phyloP scores from a whole-genome alignment of 345 rosid genomes.

The Brassica carinata region DNA sequence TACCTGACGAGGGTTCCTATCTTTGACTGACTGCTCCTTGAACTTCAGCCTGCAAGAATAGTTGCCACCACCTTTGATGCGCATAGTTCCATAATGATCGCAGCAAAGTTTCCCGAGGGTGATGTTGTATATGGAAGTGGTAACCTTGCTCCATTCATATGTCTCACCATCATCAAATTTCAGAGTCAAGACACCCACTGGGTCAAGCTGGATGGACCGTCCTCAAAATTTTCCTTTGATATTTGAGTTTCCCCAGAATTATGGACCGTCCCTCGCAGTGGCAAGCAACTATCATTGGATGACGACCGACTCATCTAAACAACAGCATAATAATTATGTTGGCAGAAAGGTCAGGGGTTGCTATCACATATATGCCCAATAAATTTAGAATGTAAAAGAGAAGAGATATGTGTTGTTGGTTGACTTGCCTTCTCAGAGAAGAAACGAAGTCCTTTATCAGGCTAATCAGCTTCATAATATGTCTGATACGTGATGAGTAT shows the following conservation, averaged over 20 bases:
- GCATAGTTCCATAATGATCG: constrained; percentile 99
- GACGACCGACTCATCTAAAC: constrained; percentile 98
- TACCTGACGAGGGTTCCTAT: constrained; percentile 97
- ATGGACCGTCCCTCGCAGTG: constrained; percentile 99
- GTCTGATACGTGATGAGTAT: too few relatives aligned
- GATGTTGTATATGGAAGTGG: constrained; percentile 96
- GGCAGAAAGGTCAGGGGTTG: too few relatives aligned
- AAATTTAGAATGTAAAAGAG: neutral
- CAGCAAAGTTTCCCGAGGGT: constrained; percentile 93
- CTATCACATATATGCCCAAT: too few relatives aligned
- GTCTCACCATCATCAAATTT: constrained; percentile 90
- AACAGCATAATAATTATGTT: neutral
- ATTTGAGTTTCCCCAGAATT: constrained; percentile 97
- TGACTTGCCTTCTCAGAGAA: constrained; percentile 85
- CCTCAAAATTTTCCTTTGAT: constrained; percentile 99
- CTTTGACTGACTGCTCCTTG: constrained; percentile 97
- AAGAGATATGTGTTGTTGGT: constrained; percentile 3
- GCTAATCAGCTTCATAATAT: constrained; percentile 88
- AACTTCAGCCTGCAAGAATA: constrained; percentile 94
- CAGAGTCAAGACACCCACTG: constrained; percentile 67
- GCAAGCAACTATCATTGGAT: constrained; percentile 96
- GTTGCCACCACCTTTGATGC: constrained; percentile 79
- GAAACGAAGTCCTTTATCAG: constrained; percentile 95
- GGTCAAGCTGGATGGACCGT: constrained; percentile 96
- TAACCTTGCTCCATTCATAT: constrained; percentile 97